These are phyloP conservation scores for Phialemonium atrogriseum DNA, from an alignment of 2,329 filamentous ascomycete species.

Conservation along the genomic window DNA sequence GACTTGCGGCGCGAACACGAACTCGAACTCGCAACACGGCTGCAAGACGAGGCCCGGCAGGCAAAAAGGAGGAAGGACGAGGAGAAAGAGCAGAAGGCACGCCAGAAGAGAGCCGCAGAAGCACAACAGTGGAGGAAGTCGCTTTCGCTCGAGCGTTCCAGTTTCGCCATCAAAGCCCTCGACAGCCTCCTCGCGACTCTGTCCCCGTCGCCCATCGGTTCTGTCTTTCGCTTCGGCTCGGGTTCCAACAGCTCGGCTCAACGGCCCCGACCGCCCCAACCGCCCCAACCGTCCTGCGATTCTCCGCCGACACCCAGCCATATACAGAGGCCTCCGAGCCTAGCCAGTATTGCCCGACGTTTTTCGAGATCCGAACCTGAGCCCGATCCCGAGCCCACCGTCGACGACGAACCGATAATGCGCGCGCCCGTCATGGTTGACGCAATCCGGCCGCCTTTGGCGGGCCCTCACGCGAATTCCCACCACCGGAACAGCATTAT, in stretches of 20 bases:
- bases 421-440: constrained; percentile 20
- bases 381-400: constrained; percentile 2
- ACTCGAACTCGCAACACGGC: constrained; percentile 19
- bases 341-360: constrained; percentile 14
- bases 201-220: too few species aligned
- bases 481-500: constrained; percentile 41
- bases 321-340: constrained; percentile 15
- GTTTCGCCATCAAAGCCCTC: background rate
- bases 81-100: constrained; percentile 23
- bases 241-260: too few species aligned
- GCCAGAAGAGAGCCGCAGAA: constrained; percentile 4
- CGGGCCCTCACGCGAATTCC: constrained; percentile 16
- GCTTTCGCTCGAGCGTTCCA: background rate
- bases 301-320: too few species aligned
- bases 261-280: constrained; percentile 6
- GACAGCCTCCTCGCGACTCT: background rate
- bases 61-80: constrained; percentile 27
- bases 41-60: constrained; percentile 31
- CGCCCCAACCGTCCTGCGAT: constrained; percentile 6
- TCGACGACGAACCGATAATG: constrained; percentile 1
- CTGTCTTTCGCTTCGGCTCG: too few species aligned
- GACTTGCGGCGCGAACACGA: constrained; percentile 26
- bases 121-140: background rate
- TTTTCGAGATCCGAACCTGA: constrained; percentile 10
- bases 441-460: constrained; percentile 15